A percentile compares a stretch with the other conserved stretches of the same genome.
Conservation (phyloP, 352 stramenopile species). For the Globisporangium yorkense region DNA sequence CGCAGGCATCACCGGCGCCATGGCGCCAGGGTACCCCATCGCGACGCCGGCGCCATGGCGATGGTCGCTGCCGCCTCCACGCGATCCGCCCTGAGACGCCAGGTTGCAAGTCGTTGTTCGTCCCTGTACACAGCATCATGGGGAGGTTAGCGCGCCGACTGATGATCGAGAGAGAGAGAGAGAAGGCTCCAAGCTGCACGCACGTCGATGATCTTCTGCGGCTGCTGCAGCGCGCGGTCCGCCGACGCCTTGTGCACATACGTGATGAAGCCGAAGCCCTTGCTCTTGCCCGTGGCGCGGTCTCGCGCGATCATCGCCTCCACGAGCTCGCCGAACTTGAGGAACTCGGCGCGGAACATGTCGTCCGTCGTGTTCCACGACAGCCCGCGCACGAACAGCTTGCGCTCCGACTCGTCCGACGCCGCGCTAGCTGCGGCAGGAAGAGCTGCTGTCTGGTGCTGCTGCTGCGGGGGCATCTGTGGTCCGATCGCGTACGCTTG, state of each 20-base stretch:
- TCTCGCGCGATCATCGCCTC: constrained; percentile 40
- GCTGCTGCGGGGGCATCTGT: constrained; percentile 7
- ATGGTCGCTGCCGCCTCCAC: not conserved
- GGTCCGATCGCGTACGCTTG: not conserved
- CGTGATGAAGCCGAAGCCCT: constrained; percentile 67
- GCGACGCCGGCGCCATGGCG: constrained; percentile 3
- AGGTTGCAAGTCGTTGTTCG: constrained; percentile 54
- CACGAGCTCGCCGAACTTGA: constrained; percentile 60
- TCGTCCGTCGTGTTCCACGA: constrained; percentile 52
- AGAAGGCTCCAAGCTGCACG: constrained; percentile 5
- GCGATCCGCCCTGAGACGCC: constrained; percentile 27
- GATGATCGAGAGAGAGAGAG: not conserved
- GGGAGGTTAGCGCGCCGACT: not conserved
- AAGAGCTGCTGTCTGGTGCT: constrained; percentile 6
- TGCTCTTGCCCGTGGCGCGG: constrained; percentile 50
- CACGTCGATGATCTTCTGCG: constrained; percentile 65
- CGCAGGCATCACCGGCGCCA: constrained; percentile 17
- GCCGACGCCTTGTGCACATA: constrained; percentile 43
- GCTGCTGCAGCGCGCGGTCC: constrained; percentile 44
- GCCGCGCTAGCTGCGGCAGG: constrained; percentile 5
- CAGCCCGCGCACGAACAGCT: constrained; percentile 57
- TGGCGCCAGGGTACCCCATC: constrained; percentile 12
- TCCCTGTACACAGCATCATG: constrained; percentile 20
- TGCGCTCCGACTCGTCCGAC: constrained; percentile 39
- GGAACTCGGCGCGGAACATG: constrained; percentile 46